Conservation (phyloP, 73 alveolate genomes). For the Tetrahymena thermophila region DNA sequence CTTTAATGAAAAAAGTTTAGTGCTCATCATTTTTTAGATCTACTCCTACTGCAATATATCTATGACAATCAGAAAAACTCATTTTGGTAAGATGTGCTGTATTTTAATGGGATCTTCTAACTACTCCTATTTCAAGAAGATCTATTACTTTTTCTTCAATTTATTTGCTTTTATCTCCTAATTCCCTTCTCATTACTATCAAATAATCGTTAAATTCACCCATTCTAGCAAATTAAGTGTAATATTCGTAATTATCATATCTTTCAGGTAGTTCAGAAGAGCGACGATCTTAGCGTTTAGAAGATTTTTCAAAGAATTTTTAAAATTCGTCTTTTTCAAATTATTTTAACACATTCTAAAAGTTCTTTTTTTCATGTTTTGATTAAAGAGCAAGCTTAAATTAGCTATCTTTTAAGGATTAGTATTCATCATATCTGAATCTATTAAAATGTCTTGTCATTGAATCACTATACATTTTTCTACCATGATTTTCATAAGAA, state of each 20-base stretch:
- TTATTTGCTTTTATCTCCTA: constrained; percentile 2
- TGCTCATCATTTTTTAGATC: constrained; percentile 35
- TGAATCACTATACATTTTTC: background rate
- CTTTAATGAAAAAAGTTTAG: constrained; percentile 7
- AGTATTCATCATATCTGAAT: background rate
- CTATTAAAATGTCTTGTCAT: background rate
- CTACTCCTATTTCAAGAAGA: constrained; percentile 7
- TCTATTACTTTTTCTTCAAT: constrained; percentile 5
- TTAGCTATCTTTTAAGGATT: background rate
- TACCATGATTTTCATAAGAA: background rate
- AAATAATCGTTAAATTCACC: constrained; percentile 24
- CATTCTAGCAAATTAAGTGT: constrained; percentile 16
- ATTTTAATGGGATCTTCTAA: constrained; percentile 11
- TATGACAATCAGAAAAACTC: constrained; percentile 35
- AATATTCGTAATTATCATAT: constrained; percentile 21
- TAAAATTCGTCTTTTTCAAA: constrained; percentile 4
- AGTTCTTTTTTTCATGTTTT: background rate
- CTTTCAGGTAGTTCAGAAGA: constrained; percentile 11
- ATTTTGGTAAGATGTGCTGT: constrained; percentile 5
- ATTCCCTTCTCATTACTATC: constrained; percentile 4
- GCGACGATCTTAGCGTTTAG: constrained; percentile 21
- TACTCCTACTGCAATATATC: constrained; percentile 22
- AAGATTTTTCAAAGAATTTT: constrained; percentile 1
- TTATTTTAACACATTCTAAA: background rate
- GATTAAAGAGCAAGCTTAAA: background rate